Evolutionary conservation across 2,329 filamentous ascomycete species (phyloP).

Genomic region (Ceratocystis papillata): DNA sequence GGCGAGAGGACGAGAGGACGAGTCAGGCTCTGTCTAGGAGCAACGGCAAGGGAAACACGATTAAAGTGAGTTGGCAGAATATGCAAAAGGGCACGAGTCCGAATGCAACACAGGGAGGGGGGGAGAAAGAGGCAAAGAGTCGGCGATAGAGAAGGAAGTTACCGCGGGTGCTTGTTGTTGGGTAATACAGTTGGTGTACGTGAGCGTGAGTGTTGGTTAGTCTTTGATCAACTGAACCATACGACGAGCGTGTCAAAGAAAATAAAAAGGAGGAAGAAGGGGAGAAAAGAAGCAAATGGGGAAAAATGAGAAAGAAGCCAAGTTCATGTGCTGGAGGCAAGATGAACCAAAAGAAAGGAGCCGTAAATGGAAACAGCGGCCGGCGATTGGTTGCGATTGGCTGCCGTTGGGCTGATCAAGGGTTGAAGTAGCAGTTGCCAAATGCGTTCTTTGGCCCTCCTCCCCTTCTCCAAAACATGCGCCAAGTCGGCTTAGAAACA

Average conservation of each 20-base stretch:
- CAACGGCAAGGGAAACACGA: no score
- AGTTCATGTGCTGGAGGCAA: background rate
- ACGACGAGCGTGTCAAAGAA: no score
- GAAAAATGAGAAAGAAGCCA: background rate
- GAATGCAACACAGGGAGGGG: background rate
- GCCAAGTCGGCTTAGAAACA: background rate
- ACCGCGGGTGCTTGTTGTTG: background rate
- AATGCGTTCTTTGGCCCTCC: background rate
- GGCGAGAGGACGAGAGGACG: no score
- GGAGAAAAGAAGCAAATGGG: no score
- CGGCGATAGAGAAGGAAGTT: background rate
- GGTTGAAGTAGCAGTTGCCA: conserved; percentile 4
- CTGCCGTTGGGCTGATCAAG: conserved; percentile 6
- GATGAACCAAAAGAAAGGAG: background rate
- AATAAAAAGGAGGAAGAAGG: no score
- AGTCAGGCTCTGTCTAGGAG: no score
- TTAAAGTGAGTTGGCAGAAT: conserved; percentile 2
- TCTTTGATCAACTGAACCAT: no score
- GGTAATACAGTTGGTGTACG: background rate
- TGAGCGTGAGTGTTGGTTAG: background rate
- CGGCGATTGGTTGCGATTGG: conserved; percentile 1
- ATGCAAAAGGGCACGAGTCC: background rate
- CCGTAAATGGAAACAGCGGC: background rate
- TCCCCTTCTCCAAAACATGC: background rate
- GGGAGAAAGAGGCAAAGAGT: background rate